phyloP scores from a whole-genome alignment of 2,329 filamentous ascomycete species.

The Fusarium oxysporum region DNA sequence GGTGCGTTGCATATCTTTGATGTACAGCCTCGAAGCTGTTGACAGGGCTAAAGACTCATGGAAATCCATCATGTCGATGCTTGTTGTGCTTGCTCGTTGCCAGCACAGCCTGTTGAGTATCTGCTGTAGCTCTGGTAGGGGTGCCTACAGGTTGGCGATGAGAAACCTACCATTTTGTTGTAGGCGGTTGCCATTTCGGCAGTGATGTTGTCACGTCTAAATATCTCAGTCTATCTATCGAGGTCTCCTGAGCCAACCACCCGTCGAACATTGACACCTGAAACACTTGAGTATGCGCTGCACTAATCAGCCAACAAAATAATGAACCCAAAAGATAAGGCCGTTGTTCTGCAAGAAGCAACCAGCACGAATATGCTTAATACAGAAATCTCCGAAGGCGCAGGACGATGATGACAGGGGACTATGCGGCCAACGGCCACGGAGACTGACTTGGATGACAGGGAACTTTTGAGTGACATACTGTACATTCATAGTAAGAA shows the following conservation, averaged over 20 bases:
- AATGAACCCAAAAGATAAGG: slow-evolving; percentile 68
- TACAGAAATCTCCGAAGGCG: neutral
- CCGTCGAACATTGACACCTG: neutral
- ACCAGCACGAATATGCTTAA: neutral
- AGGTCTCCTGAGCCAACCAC: neutral
- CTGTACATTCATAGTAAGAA: neutral
- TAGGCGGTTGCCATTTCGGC: neutral
- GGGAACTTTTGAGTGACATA: slow-evolving; percentile 17
- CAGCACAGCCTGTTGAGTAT: neutral
- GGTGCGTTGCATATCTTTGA: neutral
- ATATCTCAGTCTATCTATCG: neutral
- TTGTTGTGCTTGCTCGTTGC: neutral
- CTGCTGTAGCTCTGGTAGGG: neutral
- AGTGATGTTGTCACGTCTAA: neutral
- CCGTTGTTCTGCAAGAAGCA: neutral
- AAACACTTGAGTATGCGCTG: neutral
- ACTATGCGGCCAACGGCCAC: neutral
- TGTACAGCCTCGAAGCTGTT: neutral
- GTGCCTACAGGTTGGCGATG: neutral
- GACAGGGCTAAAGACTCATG: neutral
- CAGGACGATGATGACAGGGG: neutral
- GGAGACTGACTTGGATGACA: neutral
- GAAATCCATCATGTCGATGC: neutral
- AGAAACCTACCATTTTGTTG: neutral
- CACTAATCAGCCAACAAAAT: slow-evolving; percentile 49